A percentile compares a stretch with the other conserved stretches of the same genome.
phyloP scores from a whole-genome alignment of 352 stramenopile species.

The Phytopythium oedochilum region DNA sequence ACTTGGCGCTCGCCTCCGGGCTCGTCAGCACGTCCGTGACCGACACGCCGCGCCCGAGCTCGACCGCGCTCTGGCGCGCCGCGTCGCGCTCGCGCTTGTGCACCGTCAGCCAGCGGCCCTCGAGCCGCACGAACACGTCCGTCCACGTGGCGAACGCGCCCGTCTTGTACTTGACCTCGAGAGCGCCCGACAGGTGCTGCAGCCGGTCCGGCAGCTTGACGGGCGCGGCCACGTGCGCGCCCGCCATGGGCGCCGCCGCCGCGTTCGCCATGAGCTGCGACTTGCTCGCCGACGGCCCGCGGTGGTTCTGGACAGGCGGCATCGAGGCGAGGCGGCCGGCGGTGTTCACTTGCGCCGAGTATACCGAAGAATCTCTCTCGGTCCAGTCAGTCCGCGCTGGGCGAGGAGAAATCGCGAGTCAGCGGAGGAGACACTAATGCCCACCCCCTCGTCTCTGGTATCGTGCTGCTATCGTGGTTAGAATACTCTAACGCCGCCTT shows the following conservation, averaged over 20 bases:
- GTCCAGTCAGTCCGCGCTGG: not conserved
- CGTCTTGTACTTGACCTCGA: constrained; percentile 69
- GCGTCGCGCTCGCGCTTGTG: constrained; percentile 66
- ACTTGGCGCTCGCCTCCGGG: constrained; percentile 58
- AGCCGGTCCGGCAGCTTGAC: constrained; percentile 27
- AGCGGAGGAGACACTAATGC: too few relatives aligned
- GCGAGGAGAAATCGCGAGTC: too few relatives aligned
- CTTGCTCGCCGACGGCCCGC: not conserved
- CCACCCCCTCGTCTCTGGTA: too few relatives aligned
- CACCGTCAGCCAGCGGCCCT: constrained; percentile 67
- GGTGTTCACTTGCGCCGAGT: too few relatives aligned
- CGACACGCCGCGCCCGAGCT: constrained; percentile 59
- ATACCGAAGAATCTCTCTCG: too few relatives aligned
- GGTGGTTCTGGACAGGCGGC: not conserved
- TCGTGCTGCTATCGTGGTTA: too few relatives aligned
- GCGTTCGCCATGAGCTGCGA: not conserved
- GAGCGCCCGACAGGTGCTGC: constrained; percentile 42
- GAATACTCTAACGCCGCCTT: too few relatives aligned
- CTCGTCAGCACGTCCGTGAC: constrained; percentile 58
- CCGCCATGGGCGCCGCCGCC: constrained; percentile 3
- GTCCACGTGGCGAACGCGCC: constrained; percentile 65
- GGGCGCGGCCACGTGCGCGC: too few relatives aligned
- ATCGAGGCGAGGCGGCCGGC: too few relatives aligned
- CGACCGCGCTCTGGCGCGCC: constrained; percentile 50
- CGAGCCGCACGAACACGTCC: constrained; percentile 54